Conservation (phyloP, 495 filamentous ascomycete genomes). For the Lindgomyces ingoldianus region DNA sequence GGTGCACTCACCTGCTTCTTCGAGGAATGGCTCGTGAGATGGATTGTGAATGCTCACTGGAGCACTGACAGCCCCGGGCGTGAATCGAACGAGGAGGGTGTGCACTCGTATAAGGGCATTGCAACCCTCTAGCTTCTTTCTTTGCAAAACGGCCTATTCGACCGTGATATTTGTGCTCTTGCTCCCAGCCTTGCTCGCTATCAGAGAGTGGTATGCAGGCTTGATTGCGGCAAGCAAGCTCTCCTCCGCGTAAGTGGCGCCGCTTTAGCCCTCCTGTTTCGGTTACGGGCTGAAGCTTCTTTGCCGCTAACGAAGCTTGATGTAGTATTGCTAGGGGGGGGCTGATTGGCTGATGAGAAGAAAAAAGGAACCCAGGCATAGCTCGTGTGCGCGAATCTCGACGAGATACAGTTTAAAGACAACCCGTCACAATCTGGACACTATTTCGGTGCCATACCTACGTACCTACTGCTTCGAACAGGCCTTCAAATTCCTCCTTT, state of each 20-base stretch:
- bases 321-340: background rate
- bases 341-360: conserved; percentile 7
- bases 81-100: background rate
- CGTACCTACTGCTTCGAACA: no score
- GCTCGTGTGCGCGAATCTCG: no score
- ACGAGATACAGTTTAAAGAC: no score
- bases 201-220: conserved; percentile 5
- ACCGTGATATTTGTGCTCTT: background rate
- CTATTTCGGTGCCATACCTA: no score
- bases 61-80: background rate
- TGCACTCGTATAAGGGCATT: background rate
- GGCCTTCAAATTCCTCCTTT: no score
- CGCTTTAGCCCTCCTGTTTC: background rate
- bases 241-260: conserved; percentile 9
- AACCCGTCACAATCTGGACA: no score
- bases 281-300: background rate
- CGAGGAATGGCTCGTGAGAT: background rate
- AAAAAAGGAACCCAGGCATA: no score
- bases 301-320: conserved; percentile 15
- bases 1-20: conserved; percentile 7
- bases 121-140: background rate
- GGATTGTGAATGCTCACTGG: background rate
- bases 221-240: conserved; percentile 6
- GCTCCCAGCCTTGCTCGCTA: background rate
- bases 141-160: background rate